Evolutionary conservation across 129 eudicot species (phyloP).

Genomic region (Helichrysum umbraculigerum): DNA sequence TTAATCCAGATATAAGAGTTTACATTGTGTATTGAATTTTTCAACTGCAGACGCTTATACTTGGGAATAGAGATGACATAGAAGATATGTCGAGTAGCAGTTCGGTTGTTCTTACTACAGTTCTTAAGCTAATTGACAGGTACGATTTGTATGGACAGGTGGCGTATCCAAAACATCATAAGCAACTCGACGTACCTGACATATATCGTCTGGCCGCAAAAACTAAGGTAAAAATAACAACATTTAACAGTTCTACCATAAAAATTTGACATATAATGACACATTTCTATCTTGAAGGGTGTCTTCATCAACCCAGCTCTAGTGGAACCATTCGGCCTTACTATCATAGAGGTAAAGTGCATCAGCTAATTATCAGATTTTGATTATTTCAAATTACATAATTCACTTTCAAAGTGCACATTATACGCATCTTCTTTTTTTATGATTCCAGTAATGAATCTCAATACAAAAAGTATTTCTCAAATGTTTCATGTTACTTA

Average conservation of each 20-base stretch:
- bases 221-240: conserved; percentile 56
- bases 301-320: conserved; percentile 90
- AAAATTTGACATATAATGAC: conserved; percentile 6
- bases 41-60: conserved; percentile 64
- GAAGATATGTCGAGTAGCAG: conserved; percentile 79
- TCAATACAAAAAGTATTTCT: neutral
- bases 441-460: conserved; percentile 7
- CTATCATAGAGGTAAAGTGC: conserved; percentile 67
- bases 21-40: conserved; percentile 9
- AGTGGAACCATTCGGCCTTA: conserved; percentile 81
- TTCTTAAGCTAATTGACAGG: conserved; percentile 71
- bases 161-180: conserved; percentile 85
- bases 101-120: conserved; percentile 70
- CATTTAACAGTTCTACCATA: neutral
- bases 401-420: neutral
- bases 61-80: conserved; percentile 80
- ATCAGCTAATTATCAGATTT: neutral
- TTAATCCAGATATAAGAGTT: neutral
- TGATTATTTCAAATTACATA: neutral
- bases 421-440: neutral
- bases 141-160: conserved; percentile 84
- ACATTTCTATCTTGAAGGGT: conserved; percentile 55
- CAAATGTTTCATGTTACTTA: conserved; percentile 23
- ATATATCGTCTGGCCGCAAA: conserved; percentile 84
- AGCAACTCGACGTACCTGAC: conserved; percentile 79